Evolutionary conservation across 148 eudicot species (phyloP), one percentile per base, ranked within the genome.

Genomic region (Chenopodium quinoa): DNA sequence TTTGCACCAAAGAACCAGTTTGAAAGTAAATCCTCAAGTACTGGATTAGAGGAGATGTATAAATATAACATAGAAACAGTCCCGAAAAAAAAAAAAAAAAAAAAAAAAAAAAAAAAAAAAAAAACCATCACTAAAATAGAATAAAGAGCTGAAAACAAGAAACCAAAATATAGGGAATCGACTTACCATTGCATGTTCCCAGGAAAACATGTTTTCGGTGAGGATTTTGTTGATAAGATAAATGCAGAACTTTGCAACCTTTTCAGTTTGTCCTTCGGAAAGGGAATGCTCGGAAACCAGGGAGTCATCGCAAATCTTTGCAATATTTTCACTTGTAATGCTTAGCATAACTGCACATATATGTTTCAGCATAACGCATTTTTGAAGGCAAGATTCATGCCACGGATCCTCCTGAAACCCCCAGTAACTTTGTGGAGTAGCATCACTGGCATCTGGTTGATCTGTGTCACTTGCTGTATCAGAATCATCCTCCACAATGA

Each of bases 161-260:
- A 31, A 27, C 44, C 69, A 22, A 34, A 34, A 56, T 10, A 14
- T 47, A 11, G 1, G 60, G 40, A 52, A 78, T 79, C 70, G 86
- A 84, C 98, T 84, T 25, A 96, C 99, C 93, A 77, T 76, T 37
- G 86, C 79, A 76, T 93, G 91, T 73, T 84, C 86, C 99, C 99
- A 96, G 67, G 91, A 83, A 84, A 96, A 92, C 56, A 73, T 58
- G 85, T 89, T 90, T 83, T 89, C 88, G 19, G 81, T 31, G 60
- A 96, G 98, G 58, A 91, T 72, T 81, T 80, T 83, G 84, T 93
- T 88, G 37, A 90, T 71, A 73, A 87, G 90, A 81, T 84, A 92
- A 75, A 96, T 79, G 90, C 95, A 96, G 81, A 90, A 93, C 75
- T 83, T 90, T 32, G 94, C 93, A 40, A 92, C 78, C 77, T 82